Conservation (phyloP, 495 filamentous ascomycete species). For the Pseudomonodictys pantanalensis region DNA sequence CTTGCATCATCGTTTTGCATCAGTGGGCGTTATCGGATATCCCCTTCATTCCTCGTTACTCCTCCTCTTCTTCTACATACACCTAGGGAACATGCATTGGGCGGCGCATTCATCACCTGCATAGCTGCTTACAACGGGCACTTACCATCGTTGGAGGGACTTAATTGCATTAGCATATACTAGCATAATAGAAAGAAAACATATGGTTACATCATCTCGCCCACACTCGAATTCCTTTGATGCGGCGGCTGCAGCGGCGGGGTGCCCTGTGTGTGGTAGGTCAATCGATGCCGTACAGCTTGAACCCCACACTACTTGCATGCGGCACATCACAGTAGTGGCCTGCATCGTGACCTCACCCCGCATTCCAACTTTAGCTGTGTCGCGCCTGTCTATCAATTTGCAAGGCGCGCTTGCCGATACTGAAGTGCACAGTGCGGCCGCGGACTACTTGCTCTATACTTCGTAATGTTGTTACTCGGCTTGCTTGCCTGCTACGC, state of each 20-base stretch:
- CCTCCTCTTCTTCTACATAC: background rate
- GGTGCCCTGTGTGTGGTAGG: too few relatives aligned
- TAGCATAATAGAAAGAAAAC: too few relatives aligned
- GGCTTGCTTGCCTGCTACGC: too few relatives aligned
- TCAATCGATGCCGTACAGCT: too few relatives aligned
- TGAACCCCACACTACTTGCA: background rate
- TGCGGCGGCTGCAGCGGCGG: too few relatives aligned
- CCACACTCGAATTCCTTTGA: too few relatives aligned
- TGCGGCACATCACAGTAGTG: background rate
- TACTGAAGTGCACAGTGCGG: too few relatives aligned
- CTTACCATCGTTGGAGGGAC: background rate
- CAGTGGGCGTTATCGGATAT: background rate
- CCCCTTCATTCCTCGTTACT: background rate
- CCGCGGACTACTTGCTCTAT: too few relatives aligned
- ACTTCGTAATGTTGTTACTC: too few relatives aligned
- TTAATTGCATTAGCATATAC: background rate
- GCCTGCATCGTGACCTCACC: constrained; percentile 22
- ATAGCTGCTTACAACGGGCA: background rate
- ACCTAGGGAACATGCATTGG: constrained; percentile 16
- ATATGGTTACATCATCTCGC: too few relatives aligned
- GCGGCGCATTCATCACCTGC: constrained; percentile 11
- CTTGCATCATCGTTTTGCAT: background rate
- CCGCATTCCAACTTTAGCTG: constrained; percentile 13
- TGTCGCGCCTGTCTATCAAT: too few relatives aligned
- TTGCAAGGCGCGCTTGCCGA: too few relatives aligned